Base-by-base conservation (phyloP, 2,329 filamentous ascomycete genomes). In the Annulohypoxylon truncatum region DNA sequence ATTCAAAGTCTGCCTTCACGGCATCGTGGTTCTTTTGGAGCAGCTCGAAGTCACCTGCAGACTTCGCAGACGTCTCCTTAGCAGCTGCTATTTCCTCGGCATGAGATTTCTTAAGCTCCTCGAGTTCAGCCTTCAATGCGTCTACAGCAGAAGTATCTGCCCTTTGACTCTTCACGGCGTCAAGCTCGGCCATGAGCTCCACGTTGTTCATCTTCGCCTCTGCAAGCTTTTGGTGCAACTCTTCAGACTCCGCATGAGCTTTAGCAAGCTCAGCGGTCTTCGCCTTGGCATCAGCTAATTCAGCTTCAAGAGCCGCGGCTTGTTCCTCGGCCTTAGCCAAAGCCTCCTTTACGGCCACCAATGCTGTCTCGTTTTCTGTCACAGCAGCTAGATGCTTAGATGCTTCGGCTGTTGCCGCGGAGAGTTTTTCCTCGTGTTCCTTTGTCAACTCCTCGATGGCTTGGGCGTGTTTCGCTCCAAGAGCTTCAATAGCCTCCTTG, bases 191-290 rank as follows among this genome's bases (percentile, higher is more conserved):
- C 76, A 87, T 82, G 8, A 86, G 83, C 61, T 84, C 85, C 64
- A 87, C 84, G 65, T 86, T 86, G 59, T 84, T 84, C 80, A 88
- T 87, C 80, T 89, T 89, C 69, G 86, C 85, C 51, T 84, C 80
- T 1, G 85, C 87, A 42, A 89, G 83, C 71, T 85, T 81, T 71
- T 84, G 83, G 59, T 82, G 82, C 67, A 88, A 76, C 22, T 82
- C 80, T 67, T 82, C 81, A 29, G 81, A 75, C 69, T 89, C 86
- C 26, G 79, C 77, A 67, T 85, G 79, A 2, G 80, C 75, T 73
- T 83, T 82, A 54, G 75, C 77, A 13, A 86, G 77, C 18, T 81
- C 78, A 33, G 80, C 79, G 15, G 55, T 63, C 59, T 69, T 72
- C 35, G 70, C 67, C 69, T 83, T 80, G 24, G 74, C 69, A 10